Conservation (phyloP, 192 early-diverging fungal species). For the Coemansia sp. region DNA sequence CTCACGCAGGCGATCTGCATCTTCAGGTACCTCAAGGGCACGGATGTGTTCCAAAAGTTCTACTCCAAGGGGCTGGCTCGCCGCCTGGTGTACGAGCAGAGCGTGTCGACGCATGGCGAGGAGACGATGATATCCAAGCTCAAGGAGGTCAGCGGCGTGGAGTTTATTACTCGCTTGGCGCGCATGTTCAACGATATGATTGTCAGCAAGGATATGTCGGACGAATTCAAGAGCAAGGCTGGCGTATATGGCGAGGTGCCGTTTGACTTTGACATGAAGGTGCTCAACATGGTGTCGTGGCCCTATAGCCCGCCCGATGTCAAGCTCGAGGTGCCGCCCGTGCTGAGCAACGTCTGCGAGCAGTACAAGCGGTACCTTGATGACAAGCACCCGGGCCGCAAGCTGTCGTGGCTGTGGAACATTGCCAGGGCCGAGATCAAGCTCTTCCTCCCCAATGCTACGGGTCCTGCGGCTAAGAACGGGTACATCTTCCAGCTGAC, state of each 20-base stretch:
- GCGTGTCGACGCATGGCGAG: conserved; percentile 89
- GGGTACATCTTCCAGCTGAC: conserved; percentile 61
- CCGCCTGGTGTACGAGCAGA: conserved; percentile 85
- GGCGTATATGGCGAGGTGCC: conserved; percentile 36
- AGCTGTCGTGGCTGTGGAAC: conserved; percentile 95
- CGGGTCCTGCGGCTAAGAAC: conserved; percentile 70
- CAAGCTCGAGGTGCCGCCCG: conserved; percentile 82
- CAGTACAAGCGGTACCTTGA: conserved; percentile 86
- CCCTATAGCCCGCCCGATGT: conserved; percentile 78
- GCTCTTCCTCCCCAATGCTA: conserved; percentile 78
- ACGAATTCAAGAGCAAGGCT: conserved; percentile 69
- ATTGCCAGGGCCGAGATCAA: conserved; percentile 89
- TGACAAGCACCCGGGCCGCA: conserved; percentile 82
- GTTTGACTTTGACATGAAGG: conserved; percentile 82
- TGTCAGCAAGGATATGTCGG: conserved; percentile 86
- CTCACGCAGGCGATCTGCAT: conserved; percentile 73
- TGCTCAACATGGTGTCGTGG: conserved; percentile 87
- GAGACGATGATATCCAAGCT: conserved; percentile 92
- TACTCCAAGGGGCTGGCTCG: conserved; percentile 92
- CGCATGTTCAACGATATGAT: conserved; percentile 96
- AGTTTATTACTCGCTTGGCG: conserved; percentile 92
- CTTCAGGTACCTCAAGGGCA: conserved; percentile 95
- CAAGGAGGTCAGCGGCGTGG: conserved; percentile 88
- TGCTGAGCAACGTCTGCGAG: conserved; percentile 82
- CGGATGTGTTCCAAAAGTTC: conserved; percentile 98